Conservation (phyloP, 2,329 filamentous ascomycete genomes). For the Fusarium verticillioides region DNA sequence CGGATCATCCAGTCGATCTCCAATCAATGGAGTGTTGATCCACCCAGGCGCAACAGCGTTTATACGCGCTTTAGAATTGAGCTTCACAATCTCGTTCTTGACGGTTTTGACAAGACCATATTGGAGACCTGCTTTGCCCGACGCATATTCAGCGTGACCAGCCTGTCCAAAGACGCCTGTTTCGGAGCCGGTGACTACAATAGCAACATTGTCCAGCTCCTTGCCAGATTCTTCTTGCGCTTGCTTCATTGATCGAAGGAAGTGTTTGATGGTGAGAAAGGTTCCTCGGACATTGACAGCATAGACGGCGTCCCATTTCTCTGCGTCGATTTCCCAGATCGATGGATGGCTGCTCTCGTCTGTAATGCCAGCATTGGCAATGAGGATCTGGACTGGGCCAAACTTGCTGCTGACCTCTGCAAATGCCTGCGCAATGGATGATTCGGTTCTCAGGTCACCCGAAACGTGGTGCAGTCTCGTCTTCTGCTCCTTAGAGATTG, state of each 20-base stretch:
- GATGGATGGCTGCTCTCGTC: not conserved
- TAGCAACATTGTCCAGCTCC: not conserved
- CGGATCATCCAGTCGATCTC: not conserved
- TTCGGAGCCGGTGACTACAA: not conserved
- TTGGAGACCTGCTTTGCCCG: not conserved
- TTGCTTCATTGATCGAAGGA: fast-evolving
- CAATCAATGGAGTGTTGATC: not conserved
- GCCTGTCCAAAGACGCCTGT: not conserved
- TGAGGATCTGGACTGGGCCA: not conserved
- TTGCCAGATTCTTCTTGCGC: fast-evolving
- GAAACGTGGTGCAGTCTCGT: not conserved
- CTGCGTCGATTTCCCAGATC: not conserved
- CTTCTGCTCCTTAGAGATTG: not conserved
- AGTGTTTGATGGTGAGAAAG: not conserved
- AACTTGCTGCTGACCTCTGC: not conserved
- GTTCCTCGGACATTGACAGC: not conserved
- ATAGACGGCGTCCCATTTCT: not conserved
- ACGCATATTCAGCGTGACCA: not conserved
- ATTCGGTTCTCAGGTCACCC: not conserved
- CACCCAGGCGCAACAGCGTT: not conserved
- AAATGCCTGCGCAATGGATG: not conserved
- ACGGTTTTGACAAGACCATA: not conserved
- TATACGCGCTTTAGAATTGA: not conserved
- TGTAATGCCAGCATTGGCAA: not conserved
- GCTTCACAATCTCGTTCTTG: not conserved